Percentiles rank a stretch among this genome's conserved stretches.
These are phyloP conservation scores for Auriscalpium orientale DNA, from an alignment of 768 basidiomycete species.

Conservation along the genomic window DNA sequence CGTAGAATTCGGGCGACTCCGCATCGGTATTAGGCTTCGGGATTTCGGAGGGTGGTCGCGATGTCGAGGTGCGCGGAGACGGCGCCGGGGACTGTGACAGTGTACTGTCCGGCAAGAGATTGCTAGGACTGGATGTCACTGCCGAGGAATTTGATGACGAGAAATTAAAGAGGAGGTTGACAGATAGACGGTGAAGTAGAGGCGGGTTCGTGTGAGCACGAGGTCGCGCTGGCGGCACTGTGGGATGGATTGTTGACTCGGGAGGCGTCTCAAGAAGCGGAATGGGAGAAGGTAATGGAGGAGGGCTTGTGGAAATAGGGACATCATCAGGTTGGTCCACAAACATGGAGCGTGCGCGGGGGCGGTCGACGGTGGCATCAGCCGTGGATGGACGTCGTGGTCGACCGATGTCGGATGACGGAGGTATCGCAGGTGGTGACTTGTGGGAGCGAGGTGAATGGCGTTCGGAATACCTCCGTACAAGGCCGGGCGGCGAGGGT, in stretches of 20 bases:
- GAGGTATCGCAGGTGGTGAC: background rate
- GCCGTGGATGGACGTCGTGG: constrained; percentile 36
- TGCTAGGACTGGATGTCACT: constrained; percentile 15
- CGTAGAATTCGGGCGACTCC: constrained; percentile 66
- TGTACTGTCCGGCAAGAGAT: constrained; percentile 12
- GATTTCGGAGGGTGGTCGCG: constrained; percentile 36
- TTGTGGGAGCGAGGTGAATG: background rate
- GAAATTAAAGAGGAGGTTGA: constrained; percentile 51
- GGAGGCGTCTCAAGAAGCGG: background rate
- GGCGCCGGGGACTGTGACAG: constrained; percentile 21
- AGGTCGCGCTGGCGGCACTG: constrained; percentile 34
- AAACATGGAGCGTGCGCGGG: constrained; percentile 24
- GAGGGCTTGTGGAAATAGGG: background rate
- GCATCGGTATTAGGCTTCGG: constrained; percentile 45
- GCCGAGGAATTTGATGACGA: constrained; percentile 27
- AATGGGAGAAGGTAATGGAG: background rate
- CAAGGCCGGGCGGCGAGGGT: constrained; percentile 11
- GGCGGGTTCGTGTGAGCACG: constrained; percentile 60
- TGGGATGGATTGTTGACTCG: constrained; percentile 2
- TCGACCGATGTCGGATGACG: background rate
- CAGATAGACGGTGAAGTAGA: constrained; percentile 59
- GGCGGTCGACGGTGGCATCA: constrained; percentile 26
- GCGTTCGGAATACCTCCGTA: background rate
- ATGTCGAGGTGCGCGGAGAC: constrained; percentile 39
- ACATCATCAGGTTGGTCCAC: background rate